These are phyloP conservation scores for Neoscytalidium dimidiatum DNA, from an alignment of 2,329 filamentous ascomycete species.

Conservation along the genomic window DNA sequence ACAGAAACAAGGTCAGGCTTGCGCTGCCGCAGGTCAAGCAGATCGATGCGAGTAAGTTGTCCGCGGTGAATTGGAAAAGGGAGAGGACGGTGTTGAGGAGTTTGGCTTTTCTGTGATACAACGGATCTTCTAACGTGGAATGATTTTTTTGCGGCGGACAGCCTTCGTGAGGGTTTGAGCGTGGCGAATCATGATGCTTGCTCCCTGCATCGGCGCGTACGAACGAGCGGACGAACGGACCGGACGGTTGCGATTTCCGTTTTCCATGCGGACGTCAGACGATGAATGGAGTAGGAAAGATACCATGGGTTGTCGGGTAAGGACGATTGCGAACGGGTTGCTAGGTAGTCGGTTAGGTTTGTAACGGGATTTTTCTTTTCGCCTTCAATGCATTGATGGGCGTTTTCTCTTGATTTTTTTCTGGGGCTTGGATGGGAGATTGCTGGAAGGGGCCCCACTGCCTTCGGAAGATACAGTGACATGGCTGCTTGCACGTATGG, in stretches of 20 bases:
- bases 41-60: conserved; percentile 74
- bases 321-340: not conserved
- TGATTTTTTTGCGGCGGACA: not conserved
- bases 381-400: not conserved
- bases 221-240: not conserved
- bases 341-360: not conserved
- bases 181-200: not conserved
- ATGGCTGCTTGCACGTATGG: not conserved
- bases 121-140: not conserved
- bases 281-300: not conserved
- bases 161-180: conserved; percentile 17
- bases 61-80: not conserved
- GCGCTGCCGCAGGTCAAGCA: conserved; percentile 85
- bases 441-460: not conserved
- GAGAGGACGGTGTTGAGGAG: not conserved
- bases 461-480: not conserved
- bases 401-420: not conserved
- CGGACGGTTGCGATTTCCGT: not conserved
- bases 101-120: not conserved
- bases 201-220: not conserved
- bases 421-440: not conserved
- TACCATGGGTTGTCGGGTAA: not conserved
- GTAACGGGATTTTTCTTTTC: not conserved
- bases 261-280: not conserved
- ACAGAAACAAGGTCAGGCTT: conserved; percentile 89